phyloP scores from a whole-genome alignment of 495 filamentous ascomycete genomes.

The Penicillium diatomitis region DNA sequence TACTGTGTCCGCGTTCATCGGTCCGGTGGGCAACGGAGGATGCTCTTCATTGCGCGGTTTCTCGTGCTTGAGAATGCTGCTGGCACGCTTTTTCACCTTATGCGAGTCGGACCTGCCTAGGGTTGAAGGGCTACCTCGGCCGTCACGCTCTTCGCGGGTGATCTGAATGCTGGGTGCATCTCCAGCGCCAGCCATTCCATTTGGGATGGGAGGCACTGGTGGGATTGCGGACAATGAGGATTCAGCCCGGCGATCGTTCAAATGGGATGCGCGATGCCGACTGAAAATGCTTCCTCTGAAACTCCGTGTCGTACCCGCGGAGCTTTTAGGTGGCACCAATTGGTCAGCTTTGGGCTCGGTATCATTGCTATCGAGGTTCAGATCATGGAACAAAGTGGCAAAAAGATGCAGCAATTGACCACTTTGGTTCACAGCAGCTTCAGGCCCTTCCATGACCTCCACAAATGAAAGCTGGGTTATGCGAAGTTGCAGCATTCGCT shows the following conservation, averaged over 20 bases:
- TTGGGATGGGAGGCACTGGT: slow-evolving; percentile 11
- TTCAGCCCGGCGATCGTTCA: slow-evolving; percentile 22
- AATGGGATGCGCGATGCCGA: slow-evolving; percentile 33
- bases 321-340: slow-evolving; percentile 55
- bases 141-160: slow-evolving; percentile 31
- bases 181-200: slow-evolving; percentile 4
- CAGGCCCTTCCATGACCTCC: slow-evolving; percentile 72
- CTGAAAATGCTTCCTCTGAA: slow-evolving; percentile 69
- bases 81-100: slow-evolving; percentile 38
- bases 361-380: slow-evolving; percentile 24
- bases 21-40: slow-evolving; percentile 7
- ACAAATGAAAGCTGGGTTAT: slow-evolving; percentile 86
- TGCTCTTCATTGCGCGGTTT: slow-evolving; percentile 8
- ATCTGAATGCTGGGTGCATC: slow-evolving; percentile 42
- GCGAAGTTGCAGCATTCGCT: slow-evolving; percentile 76
- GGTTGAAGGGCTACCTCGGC: slow-evolving; percentile 13
- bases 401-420: slow-evolving; percentile 79
- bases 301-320: slow-evolving; percentile 61
- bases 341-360: slow-evolving; percentile 15
- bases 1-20: slow-evolving; percentile 25
- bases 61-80: slow-evolving; percentile 21
- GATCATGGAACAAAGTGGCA: slow-evolving; percentile 60
- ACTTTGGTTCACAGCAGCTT: slow-evolving; percentile 72
- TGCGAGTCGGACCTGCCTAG: slow-evolving; percentile 31
- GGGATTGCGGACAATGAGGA: slow-evolving; percentile 10